Percentiles rank a stretch among this genome's conserved stretches.
Conservation (phyloP, 176 grass and related monocot genomes). For the Pontederia crassipes region DNA sequence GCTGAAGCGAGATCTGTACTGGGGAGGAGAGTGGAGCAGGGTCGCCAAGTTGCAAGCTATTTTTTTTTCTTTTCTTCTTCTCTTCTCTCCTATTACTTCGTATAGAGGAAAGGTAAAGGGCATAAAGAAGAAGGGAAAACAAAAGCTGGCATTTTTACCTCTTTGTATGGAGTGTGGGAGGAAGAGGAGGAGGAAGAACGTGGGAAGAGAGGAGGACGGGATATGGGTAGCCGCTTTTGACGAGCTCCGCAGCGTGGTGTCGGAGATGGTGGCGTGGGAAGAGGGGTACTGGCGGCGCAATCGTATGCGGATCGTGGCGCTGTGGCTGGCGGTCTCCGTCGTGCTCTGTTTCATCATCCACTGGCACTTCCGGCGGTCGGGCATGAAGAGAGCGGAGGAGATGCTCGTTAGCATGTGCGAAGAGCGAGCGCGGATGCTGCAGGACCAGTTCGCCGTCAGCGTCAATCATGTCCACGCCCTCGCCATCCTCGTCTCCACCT, state of each 20-base stretch:
- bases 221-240: neutral
- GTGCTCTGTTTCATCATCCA: slow-evolving; percentile 20
- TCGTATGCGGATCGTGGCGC: slow-evolving; percentile 16
- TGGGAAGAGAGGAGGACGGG: slow-evolving; percentile 10
- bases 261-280: neutral
- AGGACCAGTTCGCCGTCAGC: slow-evolving; percentile 91
- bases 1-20: too few relatives aligned
- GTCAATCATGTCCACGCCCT: slow-evolving; percentile 97
- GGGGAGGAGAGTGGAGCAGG: too few relatives aligned
- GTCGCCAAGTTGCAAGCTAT: too few relatives aligned
- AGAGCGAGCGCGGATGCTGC: slow-evolving; percentile 87
- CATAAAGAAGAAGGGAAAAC: neutral
- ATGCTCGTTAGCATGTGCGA: slow-evolving; percentile 86
- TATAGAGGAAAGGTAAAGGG: neutral
- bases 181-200: slow-evolving; percentile 19
- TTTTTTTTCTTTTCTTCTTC: neutral
- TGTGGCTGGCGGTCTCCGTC: slow-evolving; percentile 30
- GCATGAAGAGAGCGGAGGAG: slow-evolving; percentile 52
- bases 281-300: slow-evolving; percentile 28
- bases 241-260: neutral
- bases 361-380: slow-evolving; percentile 18
- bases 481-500: slow-evolving; percentile 93
- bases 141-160: slow-evolving; percentile 10
- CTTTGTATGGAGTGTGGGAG: slow-evolving; percentile 11
- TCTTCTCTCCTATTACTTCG: neutral